These are phyloP conservation scores for Stemphylium lycopersici DNA, from an alignment of 2,329 filamentous ascomycete species.

Conservation along the genomic window DNA sequence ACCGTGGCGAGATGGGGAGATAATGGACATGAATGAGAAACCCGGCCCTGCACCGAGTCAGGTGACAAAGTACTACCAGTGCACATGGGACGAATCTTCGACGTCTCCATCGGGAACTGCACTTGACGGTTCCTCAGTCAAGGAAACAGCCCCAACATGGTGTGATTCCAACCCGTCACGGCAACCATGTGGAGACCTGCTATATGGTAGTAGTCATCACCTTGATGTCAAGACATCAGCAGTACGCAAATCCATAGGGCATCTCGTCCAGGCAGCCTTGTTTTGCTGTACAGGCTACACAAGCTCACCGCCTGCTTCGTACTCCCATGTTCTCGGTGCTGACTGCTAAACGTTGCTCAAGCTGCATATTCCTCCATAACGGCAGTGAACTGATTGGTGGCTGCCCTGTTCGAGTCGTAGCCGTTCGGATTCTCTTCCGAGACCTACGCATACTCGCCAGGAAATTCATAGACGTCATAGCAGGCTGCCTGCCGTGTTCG, in stretches of 20 bases:
- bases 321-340: slow-evolving; percentile 18
- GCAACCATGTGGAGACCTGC: too few species aligned
- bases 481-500: background rate
- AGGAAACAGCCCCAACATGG: too few species aligned
- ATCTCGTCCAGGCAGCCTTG: background rate
- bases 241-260: background rate
- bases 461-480: slow-evolving; percentile 7
- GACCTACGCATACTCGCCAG: background rate
- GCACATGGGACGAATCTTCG: too few species aligned
- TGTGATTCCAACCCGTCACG: too few species aligned
- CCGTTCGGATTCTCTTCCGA: background rate
- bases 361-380: slow-evolving; percentile 16
- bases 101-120: too few species aligned
- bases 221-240: too few species aligned
- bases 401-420: background rate
- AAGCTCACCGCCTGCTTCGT: slow-evolving; percentile 34
- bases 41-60: too few species aligned
- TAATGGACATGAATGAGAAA: too few species aligned
- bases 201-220: too few species aligned
- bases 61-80: too few species aligned
- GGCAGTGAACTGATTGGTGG: slow-evolving; percentile 35
- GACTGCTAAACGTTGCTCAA: slow-evolving; percentile 19
- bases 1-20: too few species aligned
- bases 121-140: too few species aligned
- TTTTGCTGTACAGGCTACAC: slow-evolving; percentile 19